phyloP scores from a whole-genome alignment of 768 basidiomycete species.

The Gloeopeniophorella convolvens region DNA sequence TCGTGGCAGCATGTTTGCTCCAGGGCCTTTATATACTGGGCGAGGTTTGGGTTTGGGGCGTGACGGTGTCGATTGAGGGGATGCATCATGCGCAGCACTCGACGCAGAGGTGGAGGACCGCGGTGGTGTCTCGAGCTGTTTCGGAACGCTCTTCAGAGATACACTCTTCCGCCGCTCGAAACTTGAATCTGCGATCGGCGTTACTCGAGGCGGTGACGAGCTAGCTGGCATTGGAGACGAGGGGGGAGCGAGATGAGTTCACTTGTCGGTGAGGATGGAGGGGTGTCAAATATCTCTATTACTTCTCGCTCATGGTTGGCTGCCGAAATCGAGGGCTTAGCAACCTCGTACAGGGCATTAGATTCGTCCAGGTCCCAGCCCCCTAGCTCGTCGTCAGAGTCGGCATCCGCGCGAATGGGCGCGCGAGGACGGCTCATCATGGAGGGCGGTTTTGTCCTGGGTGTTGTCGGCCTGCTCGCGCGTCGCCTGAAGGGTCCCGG shows the following conservation, averaged over 20 bases:
- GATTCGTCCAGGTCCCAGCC: slow-evolving; percentile 39
- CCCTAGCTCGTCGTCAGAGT: slow-evolving; percentile 42
- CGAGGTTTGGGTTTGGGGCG: background rate
- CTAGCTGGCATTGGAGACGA: slow-evolving; percentile 7
- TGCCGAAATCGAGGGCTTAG: slow-evolving; percentile 12
- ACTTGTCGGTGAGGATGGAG: slow-evolving; percentile 17
- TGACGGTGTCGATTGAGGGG: background rate
- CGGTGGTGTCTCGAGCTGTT: slow-evolving; percentile 15
- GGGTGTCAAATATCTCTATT: slow-evolving; percentile 31
- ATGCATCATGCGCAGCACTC: background rate
- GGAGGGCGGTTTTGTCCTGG: background rate
- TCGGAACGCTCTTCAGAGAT: background rate
- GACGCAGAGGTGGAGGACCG: slow-evolving; percentile 9
- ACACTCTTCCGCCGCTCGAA: background rate
- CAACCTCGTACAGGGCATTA: slow-evolving; percentile 31
- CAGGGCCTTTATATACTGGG: background rate
- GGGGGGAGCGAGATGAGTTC: too few species aligned
- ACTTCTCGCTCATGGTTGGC: slow-evolving; percentile 16
- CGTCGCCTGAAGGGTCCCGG: background rate
- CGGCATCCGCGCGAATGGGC: background rate
- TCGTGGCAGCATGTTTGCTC: background rate
- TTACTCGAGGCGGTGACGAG: background rate
- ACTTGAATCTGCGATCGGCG: background rate
- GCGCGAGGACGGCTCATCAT: background rate
- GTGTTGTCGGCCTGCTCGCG: too few species aligned